A percentile compares a stretch with the other conserved stretches of the same genome.
Conservation (phyloP, 2,329 filamentous ascomycete genomes). For the Fusarium transvaalense region DNA sequence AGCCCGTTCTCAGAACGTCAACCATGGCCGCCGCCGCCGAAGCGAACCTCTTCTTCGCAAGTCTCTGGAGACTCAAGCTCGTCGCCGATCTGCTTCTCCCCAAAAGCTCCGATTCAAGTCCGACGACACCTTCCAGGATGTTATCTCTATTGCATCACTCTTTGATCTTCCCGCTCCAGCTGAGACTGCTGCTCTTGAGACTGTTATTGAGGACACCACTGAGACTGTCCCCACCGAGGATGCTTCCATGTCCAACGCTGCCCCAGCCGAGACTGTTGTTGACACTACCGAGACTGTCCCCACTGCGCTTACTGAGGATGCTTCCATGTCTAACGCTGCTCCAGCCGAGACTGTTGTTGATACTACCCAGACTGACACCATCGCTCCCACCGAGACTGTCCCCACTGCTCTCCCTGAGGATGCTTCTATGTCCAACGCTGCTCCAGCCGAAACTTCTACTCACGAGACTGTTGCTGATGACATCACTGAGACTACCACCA, state of each 20-base stretch:
- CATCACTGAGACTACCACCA: too few species aligned
- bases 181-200: not conserved
- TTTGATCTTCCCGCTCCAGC: slow-evolving; percentile 3
- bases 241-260: not conserved
- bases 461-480: too few species aligned
- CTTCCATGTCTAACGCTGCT: not conserved
- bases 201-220: too few species aligned
- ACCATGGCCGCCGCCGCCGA: slow-evolving; percentile 47
- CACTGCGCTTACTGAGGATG: not conserved
- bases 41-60: slow-evolving; percentile 54
- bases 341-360: not conserved
- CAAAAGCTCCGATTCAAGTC: slow-evolving; percentile 44
- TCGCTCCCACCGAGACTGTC: not conserved
- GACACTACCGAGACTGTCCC: not conserved
- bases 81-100: slow-evolving; percentile 50
- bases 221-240: not conserved
- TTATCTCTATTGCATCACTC: slow-evolving; percentile 15
- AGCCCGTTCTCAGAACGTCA: slow-evolving; percentile 42
- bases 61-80: slow-evolving; percentile 40
- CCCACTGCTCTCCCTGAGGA: not conserved
- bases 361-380: not conserved
- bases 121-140: slow-evolving; percentile 36
- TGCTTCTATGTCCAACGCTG: too few species aligned
- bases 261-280: not conserved
- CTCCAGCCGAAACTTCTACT: not conserved